phyloP scores from a whole-genome alignment of 208 protist species.

The Leishmania aethiopica region DNA sequence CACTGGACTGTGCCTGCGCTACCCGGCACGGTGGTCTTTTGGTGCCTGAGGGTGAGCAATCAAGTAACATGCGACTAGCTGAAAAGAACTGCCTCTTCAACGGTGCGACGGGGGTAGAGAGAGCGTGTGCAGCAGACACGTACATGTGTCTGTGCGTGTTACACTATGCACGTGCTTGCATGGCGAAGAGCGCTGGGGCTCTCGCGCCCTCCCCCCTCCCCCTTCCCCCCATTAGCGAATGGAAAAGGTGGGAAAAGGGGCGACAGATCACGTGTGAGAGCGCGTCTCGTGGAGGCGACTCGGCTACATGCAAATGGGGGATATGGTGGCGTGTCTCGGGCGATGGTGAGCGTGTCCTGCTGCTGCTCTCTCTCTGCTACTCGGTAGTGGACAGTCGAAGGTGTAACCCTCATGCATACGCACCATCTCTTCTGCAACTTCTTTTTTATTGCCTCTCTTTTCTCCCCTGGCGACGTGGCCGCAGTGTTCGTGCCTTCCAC shows the following conservation, averaged over 20 bases:
- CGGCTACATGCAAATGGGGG: neutral
- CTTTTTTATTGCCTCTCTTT: neutral
- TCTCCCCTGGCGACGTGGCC: neutral
- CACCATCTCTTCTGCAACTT: neutral
- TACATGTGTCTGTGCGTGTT: neutral
- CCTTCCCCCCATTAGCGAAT: neutral
- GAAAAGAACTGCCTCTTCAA: neutral
- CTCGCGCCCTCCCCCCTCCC: neutral
- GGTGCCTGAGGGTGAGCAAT: slow-evolving; percentile 12
- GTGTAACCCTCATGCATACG: neutral
- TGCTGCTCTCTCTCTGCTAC: neutral
- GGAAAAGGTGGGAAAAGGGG: neutral
- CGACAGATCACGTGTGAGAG: neutral
- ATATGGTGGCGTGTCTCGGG: neutral
- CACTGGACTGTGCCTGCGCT: slow-evolving; percentile 41
- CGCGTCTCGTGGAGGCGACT: neutral
- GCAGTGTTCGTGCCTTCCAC: neutral
- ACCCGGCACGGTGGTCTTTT: slow-evolving; percentile 70
- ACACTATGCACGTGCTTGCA: neutral
- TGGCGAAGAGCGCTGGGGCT: neutral
- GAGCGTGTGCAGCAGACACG: neutral
- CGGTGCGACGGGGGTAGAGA: neutral
- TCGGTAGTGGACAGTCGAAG: neutral
- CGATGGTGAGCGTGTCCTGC: neutral
- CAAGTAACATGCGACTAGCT: neutral